phyloP scores from a whole-genome alignment of 371 early-diverging fungal species.

The Polyrhizophydium stewartii region DNA sequence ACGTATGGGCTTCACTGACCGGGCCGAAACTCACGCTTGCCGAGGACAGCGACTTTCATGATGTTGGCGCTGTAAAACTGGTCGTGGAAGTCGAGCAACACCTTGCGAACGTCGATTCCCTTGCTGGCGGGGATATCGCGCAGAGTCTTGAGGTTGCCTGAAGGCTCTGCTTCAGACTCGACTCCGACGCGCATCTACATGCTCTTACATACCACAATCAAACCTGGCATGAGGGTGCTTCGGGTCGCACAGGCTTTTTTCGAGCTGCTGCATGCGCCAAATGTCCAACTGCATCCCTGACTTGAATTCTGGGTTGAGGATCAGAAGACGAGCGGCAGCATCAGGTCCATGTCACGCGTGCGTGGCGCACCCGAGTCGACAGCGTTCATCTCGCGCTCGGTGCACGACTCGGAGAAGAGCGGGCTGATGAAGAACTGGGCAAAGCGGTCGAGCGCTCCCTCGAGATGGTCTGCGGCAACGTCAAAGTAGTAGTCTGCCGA shows the following conservation, averaged over 20 bases:
- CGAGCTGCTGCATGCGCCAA: constrained; percentile 83
- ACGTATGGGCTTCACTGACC: neutral
- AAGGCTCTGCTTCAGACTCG: too few species aligned
- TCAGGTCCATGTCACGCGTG: neutral
- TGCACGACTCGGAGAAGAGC: constrained; percentile 78
- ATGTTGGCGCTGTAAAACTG: constrained; percentile 90
- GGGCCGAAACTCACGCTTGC: constrained; percentile 54
- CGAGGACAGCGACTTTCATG: constrained; percentile 90
- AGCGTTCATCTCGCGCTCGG: constrained; percentile 88
- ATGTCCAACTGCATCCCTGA: constrained; percentile 83
- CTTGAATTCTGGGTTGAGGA: constrained; percentile 65
- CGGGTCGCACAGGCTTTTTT: constrained; percentile 70
- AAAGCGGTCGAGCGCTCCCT: constrained; percentile 89
- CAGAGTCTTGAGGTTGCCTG: constrained; percentile 73
- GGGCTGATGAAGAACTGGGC: constrained; percentile 92
- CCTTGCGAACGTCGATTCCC: constrained; percentile 79
- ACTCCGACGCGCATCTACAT: too few species aligned
- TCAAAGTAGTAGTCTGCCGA: constrained; percentile 85
- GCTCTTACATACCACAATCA: constrained; percentile 68
- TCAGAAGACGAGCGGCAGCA: too few species aligned
- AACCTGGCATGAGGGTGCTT: constrained; percentile 84
- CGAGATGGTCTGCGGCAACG: constrained; percentile 75
- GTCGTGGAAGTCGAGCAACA: constrained; percentile 82
- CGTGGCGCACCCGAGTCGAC: constrained; percentile 73
- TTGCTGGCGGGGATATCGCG: constrained; percentile 60